Conservation (phyloP, 441 rosid genomes). For the Biscutella laevigata region DNA sequence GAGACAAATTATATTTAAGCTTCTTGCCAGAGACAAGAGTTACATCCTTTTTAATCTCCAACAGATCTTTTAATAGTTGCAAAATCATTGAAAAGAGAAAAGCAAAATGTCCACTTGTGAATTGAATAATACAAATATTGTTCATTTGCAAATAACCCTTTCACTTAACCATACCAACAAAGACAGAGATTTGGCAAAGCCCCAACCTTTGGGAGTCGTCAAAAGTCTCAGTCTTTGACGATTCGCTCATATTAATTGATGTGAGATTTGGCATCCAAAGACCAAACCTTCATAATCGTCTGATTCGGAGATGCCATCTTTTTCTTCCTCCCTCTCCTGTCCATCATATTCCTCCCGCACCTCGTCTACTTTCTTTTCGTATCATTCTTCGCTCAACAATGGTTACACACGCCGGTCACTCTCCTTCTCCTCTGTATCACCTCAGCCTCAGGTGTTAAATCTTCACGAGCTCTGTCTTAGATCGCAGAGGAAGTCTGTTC, state of each 20-base stretch:
- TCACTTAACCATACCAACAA: slow-evolving; percentile 17
- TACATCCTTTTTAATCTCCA: no score
- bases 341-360: slow-evolving; percentile 22
- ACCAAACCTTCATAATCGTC: background rate
- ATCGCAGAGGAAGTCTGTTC: slow-evolving; percentile 31
- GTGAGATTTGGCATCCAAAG: slow-evolving; percentile 5
- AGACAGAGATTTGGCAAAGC: background rate
- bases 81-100: background rate
- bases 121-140: background rate
- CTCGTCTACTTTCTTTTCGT: slow-evolving; percentile 28
- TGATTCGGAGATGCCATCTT: slow-evolving; percentile 37
- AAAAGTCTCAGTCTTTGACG: slow-evolving; percentile 27
- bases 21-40: no score
- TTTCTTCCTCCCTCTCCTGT: slow-evolving; percentile 43
- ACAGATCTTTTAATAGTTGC: no score
- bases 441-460: slow-evolving; percentile 18
- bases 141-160: background rate
- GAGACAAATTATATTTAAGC: no score
- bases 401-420: slow-evolving; percentile 24
- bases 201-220: slow-evolving; percentile 64
- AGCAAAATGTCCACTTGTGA: slow-evolving; percentile 5
- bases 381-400: slow-evolving; percentile 20
- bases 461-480: slow-evolving; percentile 32
- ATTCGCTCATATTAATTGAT: slow-evolving; percentile 29
- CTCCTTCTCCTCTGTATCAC: slow-evolving; percentile 29